A percentile compares a stretch with the other conserved stretches of the same genome.
Evolutionary conservation across 257 asterid species (phyloP).

Genomic region (Cinchona pubescens): DNA sequence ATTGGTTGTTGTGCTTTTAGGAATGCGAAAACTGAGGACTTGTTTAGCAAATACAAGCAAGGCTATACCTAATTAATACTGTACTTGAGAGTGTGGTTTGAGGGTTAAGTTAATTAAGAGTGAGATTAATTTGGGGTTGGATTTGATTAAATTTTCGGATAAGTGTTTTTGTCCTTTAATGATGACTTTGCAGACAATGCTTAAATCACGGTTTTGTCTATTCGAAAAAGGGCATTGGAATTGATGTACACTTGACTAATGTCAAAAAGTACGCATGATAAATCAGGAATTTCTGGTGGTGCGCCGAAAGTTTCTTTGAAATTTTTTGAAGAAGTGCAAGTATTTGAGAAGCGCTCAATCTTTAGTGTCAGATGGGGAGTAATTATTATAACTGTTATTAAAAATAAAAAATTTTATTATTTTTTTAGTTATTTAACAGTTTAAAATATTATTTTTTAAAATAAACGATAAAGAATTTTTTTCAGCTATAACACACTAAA

Average conservation of each 20-base stretch:
- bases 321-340: too few species aligned
- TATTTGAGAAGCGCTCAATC: too few species aligned
- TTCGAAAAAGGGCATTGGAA: conserved; percentile 1
- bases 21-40: conserved; percentile 76
- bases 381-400: too few species aligned
- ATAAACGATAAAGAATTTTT: too few species aligned
- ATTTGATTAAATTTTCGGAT: neutral
- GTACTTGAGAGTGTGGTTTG: too few species aligned
- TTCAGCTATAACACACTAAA: neutral
- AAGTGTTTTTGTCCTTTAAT: neutral
- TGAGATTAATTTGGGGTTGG: too few species aligned
- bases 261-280: neutral
- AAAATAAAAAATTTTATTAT: too few species aligned
- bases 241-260: conserved; percentile 15
- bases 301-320: conserved; percentile 34
- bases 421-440: too few species aligned
- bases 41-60: conserved; percentile 72
- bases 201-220: neutral
- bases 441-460: too few species aligned
- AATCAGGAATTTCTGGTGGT: conserved; percentile 18
- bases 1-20: conserved; percentile 87
- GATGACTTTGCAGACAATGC: too few species aligned
- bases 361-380: neutral
- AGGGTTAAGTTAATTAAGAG: too few species aligned
- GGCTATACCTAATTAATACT: conserved; percentile 64